Evolutionary conservation across 192 early-diverging fungal species (phyloP).

Genomic region (Coemansia sp.): DNA sequence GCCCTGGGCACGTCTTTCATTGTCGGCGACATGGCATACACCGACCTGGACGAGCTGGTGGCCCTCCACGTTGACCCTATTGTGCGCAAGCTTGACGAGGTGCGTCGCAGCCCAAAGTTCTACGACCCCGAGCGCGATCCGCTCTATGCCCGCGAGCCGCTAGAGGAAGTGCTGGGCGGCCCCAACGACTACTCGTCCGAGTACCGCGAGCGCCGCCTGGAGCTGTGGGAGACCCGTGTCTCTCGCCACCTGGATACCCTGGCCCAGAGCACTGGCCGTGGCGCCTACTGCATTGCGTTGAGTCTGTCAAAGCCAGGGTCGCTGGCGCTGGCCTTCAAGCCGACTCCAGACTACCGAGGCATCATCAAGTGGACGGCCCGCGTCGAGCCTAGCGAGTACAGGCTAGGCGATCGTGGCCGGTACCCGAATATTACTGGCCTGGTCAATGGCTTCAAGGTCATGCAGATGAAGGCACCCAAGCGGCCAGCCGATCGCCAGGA

Average conservation of each 20-base stretch:
- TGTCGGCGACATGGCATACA: slow-evolving; percentile 63
- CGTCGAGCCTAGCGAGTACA: slow-evolving; percentile 71
- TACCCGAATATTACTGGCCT: slow-evolving; percentile 66
- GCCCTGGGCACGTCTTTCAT: slow-evolving; percentile 63
- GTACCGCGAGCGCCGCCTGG: slow-evolving; percentile 12
- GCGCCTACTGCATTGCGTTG: slow-evolving; percentile 78
- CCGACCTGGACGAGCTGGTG: slow-evolving; percentile 89
- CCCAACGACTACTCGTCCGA: slow-evolving; percentile 16
- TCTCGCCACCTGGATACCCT: slow-evolving; percentile 43
- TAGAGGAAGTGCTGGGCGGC: slow-evolving; percentile 5
- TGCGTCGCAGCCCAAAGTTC: slow-evolving; percentile 73
- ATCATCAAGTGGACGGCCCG: slow-evolving; percentile 65
- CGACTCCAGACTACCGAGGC: slow-evolving; percentile 55
- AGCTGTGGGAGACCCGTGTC: slow-evolving; percentile 44
- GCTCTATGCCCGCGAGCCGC: slow-evolving; percentile 55
- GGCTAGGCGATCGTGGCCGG: slow-evolving; percentile 58
- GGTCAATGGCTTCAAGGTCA: slow-evolving; percentile 69
- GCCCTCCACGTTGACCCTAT: slow-evolving; percentile 87
- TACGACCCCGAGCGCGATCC: slow-evolving; percentile 53
- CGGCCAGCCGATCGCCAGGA: background rate
- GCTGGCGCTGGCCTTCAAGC: slow-evolving; percentile 72
- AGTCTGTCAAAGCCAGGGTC: slow-evolving; percentile 62
- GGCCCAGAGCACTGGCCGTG: slow-evolving; percentile 56
- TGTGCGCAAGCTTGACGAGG: slow-evolving; percentile 59
- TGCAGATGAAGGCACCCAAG: slow-evolving; percentile 45